Conservation (phyloP, 2,329 filamentous ascomycete species). For the Mycocentrospora acerina region DNA sequence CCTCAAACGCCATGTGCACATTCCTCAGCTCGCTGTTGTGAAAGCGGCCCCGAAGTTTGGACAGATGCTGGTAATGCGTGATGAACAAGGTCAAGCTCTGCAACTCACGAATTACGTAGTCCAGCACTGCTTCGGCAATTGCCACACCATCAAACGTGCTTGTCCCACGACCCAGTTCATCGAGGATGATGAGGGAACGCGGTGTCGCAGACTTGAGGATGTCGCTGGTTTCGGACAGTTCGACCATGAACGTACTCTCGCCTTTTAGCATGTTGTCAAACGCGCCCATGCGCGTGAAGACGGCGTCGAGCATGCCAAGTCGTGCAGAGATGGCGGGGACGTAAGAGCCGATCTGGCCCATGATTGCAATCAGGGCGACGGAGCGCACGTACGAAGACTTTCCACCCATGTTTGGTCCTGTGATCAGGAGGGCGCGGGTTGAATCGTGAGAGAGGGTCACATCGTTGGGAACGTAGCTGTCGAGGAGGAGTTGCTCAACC, state of each 20-base stretch:
- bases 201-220: constrained; percentile 88
- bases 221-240: constrained; percentile 86
- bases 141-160: constrained; percentile 95
- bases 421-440: constrained; percentile 79
- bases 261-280: constrained; percentile 94
- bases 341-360: constrained; percentile 93
- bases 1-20: constrained; percentile 86
- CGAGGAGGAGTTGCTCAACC: constrained; percentile 85
- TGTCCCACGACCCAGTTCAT: constrained; percentile 91
- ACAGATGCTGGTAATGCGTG: constrained; percentile 91
- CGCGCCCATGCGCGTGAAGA: constrained; percentile 94
- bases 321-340: constrained; percentile 76
- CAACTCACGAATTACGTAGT: constrained; percentile 75
- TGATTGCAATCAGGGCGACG: constrained; percentile 85
- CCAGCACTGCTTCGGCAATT: constrained; percentile 88
- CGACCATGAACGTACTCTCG: constrained; percentile 97
- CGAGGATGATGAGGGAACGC: constrained; percentile 83
- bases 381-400: constrained; percentile 97
- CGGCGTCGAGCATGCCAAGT: constrained; percentile 83
- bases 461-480: constrained; percentile 89
- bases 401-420: constrained; percentile 97
- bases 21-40: constrained; percentile 69
- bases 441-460: constrained; percentile 62
- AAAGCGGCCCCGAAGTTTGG: constrained; percentile 71
- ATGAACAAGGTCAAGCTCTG: constrained; percentile 88